These are phyloP conservation scores for Fusarium papillatum DNA, from an alignment of 2,329 filamentous ascomycete genomes.

Conservation along the genomic window DNA sequence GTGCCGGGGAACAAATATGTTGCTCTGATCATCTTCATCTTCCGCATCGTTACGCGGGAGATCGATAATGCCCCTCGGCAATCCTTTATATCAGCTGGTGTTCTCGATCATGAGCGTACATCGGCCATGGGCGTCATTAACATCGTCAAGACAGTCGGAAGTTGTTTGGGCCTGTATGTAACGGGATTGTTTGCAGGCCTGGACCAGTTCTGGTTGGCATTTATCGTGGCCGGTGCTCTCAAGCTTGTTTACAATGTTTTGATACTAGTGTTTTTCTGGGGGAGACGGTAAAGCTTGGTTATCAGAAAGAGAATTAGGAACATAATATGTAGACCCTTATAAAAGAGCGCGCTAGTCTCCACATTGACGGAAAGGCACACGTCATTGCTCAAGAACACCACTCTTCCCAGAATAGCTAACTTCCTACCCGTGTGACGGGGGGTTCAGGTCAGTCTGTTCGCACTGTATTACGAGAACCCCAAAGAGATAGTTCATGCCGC, in stretches of 20 bases:
- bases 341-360: background rate
- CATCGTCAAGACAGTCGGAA: slow-evolving; percentile 41
- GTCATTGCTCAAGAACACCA: too few relatives aligned
- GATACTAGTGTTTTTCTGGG: slow-evolving; percentile 40
- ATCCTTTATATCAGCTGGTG: slow-evolving; percentile 36
- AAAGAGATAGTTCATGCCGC: too few relatives aligned
- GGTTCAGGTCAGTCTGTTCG: too few relatives aligned
- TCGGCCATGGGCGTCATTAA: slow-evolving; percentile 41
- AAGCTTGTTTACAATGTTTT: slow-evolving; percentile 37
- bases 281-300: slow-evolving; percentile 1
- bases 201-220: slow-evolving; percentile 40
- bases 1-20: slow-evolving; percentile 37
- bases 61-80: slow-evolving; percentile 39
- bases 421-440: too few relatives aligned
- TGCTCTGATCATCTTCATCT: slow-evolving; percentile 34
- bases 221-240: slow-evolving; percentile 34
- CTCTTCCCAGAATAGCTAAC: too few relatives aligned
- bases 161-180: slow-evolving; percentile 35
- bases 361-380: background rate
- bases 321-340: accelerated
- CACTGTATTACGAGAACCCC: too few relatives aligned
- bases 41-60: slow-evolving; percentile 38
- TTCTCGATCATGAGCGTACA: slow-evolving; percentile 36
- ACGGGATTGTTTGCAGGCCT: slow-evolving; percentile 34
- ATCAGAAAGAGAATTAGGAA: accelerated